Base-by-base conservation (phyloP, 352 stramenopile genomes). In the Pythium vanterpoolii region DNA sequence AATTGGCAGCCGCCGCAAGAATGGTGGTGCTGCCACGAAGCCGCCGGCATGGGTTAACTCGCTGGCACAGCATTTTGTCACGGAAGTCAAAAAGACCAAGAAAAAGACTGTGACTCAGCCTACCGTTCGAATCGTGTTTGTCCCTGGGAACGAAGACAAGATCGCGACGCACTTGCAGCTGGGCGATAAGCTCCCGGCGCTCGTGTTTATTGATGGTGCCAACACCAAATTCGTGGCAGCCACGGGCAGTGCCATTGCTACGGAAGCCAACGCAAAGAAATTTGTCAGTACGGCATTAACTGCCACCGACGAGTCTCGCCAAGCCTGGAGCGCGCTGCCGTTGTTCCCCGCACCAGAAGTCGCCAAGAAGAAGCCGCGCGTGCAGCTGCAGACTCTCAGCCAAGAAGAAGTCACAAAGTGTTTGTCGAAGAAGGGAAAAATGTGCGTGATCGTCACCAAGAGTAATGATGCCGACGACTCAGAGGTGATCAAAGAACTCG, bases 361-460 rank as follows among this genome's bases (percentile, higher is more conserved):
- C n/a, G 71, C 84, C 4, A 89, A 85, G 71, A 89, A 88, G 69
- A 86, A 87, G 59, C 81, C 81, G 1, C 71, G 71, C 21, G 64
- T 84, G 5, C 53, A 73, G 21, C 46, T 93, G 38, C 63, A 78
- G 10, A 63, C 65, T 23, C 60, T 89, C 16, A 66, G 76, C 31
- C 57, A 66, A 28, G 38, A 55, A 9, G 75, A 66, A 30, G 58
- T 82, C 54, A 59, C 55, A 28, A 67, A 71, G 19, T 93, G 81
- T 40, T 36, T 77, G 13, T 50, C 55, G 7, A 83, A 84, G 48
- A 68, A 60, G 30, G 72, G 76, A 33, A 89, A 89, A 50, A 90
- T 93, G 76, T 91, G 84, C 60, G 81, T 93, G 27, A 53, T 93
- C 0, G 63, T 89, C 40, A 69, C 76, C 4, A 79, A 73, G 24